Percentiles rank a stretch among this genome's conserved stretches.
phyloP scores from a whole-genome alignment of 768 basidiomycete species.

The Boletus rubroflammeus region DNA sequence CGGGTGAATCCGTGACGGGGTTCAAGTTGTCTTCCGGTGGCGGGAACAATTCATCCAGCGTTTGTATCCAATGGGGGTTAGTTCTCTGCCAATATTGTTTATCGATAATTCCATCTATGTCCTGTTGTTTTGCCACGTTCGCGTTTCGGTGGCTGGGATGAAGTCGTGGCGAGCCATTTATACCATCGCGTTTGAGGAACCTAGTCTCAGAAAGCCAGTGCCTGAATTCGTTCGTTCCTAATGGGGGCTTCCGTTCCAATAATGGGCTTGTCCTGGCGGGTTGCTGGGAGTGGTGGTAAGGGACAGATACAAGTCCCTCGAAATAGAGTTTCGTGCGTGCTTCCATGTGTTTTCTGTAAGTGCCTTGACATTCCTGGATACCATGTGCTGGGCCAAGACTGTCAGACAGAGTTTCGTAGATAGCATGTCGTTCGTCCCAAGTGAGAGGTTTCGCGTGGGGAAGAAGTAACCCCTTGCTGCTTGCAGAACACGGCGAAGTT shows the following conservation, averaged over 20 bases:
- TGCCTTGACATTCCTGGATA: constrained; percentile 49
- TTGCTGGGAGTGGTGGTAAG: constrained; percentile 16
- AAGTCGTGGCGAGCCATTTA: constrained; percentile 11
- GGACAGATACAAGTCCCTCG: constrained; percentile 35
- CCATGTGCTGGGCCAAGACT: constrained; percentile 44
- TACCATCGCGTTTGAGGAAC: constrained; percentile 21
- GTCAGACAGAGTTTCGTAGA: constrained; percentile 50
- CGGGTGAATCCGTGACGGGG: constrained; percentile 26
- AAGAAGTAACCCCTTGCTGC: constrained; percentile 14
- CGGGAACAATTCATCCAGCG: constrained; percentile 30
- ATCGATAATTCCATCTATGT: constrained; percentile 1
- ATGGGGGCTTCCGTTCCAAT: constrained; percentile 13
- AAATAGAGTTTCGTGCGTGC: constrained; percentile 45
- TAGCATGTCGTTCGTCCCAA: constrained; percentile 43
- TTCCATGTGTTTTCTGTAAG: constrained; percentile 51
- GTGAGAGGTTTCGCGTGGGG: constrained; percentile 33
- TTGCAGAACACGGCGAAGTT: constrained; percentile 20
- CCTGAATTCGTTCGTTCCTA: constrained; percentile 27
- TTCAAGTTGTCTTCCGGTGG: constrained; percentile 3
- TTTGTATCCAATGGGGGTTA: constrained; percentile 7
- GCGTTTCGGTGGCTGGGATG: constrained; percentile 11
- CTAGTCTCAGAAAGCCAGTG: constrained; percentile 31
- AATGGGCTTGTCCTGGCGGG: constrained; percentile 2
- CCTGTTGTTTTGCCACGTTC: constrained; percentile 11
- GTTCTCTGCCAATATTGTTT: constrained; percentile 6